Conservation (phyloP, 176 grass and related monocot species). For the Juncus inflexus region DNA sequence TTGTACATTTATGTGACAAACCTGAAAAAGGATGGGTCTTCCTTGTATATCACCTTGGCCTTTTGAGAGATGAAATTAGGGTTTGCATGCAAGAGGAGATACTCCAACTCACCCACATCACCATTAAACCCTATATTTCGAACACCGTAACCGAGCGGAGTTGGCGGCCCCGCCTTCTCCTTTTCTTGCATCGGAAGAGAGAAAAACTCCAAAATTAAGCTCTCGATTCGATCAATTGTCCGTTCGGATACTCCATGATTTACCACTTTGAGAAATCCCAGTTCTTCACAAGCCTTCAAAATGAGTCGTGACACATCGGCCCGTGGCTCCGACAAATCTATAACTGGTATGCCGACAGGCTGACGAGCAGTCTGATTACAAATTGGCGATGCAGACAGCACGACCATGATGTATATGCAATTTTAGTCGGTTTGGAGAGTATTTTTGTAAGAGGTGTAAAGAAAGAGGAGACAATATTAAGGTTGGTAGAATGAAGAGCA, state of each 20-base stretch:
- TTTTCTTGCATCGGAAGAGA: constrained; percentile 42
- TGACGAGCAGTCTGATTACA: constrained; percentile 3
- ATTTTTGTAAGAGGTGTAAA: constrained; percentile 1
- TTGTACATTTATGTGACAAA: constrained; percentile 22
- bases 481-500: too few species aligned
- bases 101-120: constrained; percentile 88
- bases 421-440: background rate
- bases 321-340: constrained; percentile 52
- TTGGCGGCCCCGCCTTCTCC: constrained; percentile 71
- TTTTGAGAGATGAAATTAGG: constrained; percentile 50
- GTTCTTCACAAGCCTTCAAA: constrained; percentile 42
- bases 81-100: constrained; percentile 80
- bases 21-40: constrained; percentile 75
- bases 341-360: constrained; percentile 37
- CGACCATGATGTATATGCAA: constrained; percentile 43
- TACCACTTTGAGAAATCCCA: constrained; percentile 70
- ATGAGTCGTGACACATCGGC: constrained; percentile 35
- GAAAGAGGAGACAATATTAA: background rate
- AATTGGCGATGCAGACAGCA: constrained; percentile 40
- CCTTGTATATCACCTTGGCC: constrained; percentile 54
- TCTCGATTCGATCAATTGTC: constrained; percentile 43
- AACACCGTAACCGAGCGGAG: constrained; percentile 75
- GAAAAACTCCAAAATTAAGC: constrained; percentile 51
- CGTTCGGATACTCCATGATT: constrained; percentile 50
- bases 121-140: constrained; percentile 79